Conservation (phyloP, 176 grass and related monocot genomes). For the Cenchrus americanus region DNA sequence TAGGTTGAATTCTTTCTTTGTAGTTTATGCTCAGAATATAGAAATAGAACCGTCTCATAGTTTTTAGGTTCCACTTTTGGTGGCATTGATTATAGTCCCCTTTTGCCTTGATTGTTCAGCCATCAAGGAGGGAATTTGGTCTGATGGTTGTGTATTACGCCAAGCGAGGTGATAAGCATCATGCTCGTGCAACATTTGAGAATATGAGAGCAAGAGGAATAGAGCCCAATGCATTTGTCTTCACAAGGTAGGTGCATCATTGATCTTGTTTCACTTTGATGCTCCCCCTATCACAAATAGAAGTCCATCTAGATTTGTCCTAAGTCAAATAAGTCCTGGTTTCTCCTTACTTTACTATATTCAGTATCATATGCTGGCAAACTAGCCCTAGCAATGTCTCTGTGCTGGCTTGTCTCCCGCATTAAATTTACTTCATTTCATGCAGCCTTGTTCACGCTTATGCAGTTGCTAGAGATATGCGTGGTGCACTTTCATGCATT, state of each 20-base stretch:
- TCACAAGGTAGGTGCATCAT: slow-evolving; percentile 66
- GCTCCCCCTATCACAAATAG: neutral
- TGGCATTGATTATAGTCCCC: neutral
- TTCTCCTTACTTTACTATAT: neutral
- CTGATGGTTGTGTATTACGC: slow-evolving; percentile 98
- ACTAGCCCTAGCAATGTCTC: slow-evolving; percentile 16
- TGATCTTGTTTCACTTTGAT: slow-evolving; percentile 7
- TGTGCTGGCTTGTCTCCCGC: slow-evolving; percentile 40
- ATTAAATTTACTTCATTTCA: slow-evolving; percentile 89
- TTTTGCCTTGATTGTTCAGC: slow-evolving; percentile 57
- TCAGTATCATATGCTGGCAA: neutral
- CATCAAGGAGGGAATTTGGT: slow-evolving; percentile 84
- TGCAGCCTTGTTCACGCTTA: slow-evolving; percentile 99
- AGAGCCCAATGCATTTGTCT: slow-evolving; percentile 87
- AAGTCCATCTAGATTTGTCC: neutral
- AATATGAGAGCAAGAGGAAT: slow-evolving; percentile 98
- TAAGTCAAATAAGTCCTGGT: neutral
- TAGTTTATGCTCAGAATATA: neutral
- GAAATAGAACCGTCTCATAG: neutral
- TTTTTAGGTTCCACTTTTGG: neutral
- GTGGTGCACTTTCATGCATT: slow-evolving; percentile 72
- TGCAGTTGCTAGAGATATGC: slow-evolving; percentile 99
- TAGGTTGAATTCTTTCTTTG: neutral
- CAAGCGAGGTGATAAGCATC: slow-evolving; percentile 98
- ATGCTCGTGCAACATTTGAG: slow-evolving; percentile 94